Percentiles rank a stretch among this genome's conserved stretches.
These are phyloP conservation scores for Halenospora varia DNA, from an alignment of 495 filamentous ascomycete genomes.

Conservation along the genomic window DNA sequence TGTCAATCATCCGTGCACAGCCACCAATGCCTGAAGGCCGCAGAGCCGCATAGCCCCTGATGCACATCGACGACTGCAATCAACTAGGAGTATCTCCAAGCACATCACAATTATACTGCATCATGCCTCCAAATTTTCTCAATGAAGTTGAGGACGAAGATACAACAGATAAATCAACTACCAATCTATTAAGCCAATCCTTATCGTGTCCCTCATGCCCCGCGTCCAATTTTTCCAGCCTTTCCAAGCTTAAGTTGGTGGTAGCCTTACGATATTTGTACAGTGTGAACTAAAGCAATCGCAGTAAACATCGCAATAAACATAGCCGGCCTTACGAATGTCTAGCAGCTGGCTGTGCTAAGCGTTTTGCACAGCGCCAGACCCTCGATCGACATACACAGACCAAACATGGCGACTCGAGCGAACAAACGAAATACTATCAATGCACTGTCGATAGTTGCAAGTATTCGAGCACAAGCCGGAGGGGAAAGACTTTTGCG, in stretches of 20 bases:
- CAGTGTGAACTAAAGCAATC: not conserved
- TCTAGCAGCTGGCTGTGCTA: constrained; percentile 2
- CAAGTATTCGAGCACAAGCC: constrained; percentile 12
- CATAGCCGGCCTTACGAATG: constrained; percentile 8
- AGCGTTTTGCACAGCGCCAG: constrained; percentile 9
- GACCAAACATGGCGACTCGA: not conserved
- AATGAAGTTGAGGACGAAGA: too few relatives aligned
- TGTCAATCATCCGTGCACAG: too few relatives aligned
- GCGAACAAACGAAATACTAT: constrained; percentile 3
- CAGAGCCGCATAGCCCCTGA: too few relatives aligned
- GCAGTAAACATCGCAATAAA: constrained; percentile 11
- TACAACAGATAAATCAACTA: too few relatives aligned
- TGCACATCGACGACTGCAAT: too few relatives aligned
- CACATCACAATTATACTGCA: too few relatives aligned
- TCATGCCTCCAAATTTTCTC: too few relatives aligned
- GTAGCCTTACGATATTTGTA: not conserved
- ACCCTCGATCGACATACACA: constrained; percentile 12
- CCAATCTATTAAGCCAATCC: too few relatives aligned
- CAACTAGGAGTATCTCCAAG: too few relatives aligned
- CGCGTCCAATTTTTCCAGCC: constrained; percentile 1
- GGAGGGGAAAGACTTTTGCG: not conserved
- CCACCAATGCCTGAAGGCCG: too few relatives aligned
- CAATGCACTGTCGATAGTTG: constrained; percentile 13
- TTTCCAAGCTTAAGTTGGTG: constrained; percentile 13
- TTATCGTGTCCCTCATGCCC: not conserved